Evolutionary conservation across 495 filamentous ascomycete genomes (phyloP).

Genomic region (Hypoxylon rickii): DNA sequence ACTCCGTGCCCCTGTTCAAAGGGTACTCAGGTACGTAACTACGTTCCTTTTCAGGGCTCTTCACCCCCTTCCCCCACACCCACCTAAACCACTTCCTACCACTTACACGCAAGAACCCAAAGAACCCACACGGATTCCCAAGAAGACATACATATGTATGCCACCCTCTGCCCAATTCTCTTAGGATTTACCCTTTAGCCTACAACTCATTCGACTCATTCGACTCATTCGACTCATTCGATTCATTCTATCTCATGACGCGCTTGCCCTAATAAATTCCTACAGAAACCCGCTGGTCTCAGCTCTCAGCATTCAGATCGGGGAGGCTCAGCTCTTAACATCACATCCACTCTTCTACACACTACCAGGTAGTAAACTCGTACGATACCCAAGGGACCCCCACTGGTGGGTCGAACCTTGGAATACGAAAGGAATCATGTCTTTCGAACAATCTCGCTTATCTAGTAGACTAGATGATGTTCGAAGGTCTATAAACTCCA

Average conservation of each 20-base stretch:
- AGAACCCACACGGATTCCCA: slow-evolving; percentile 1
- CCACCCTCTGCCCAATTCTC: slow-evolving; percentile 34
- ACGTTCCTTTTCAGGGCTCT: slow-evolving; percentile 17
- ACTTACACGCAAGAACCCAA: no score
- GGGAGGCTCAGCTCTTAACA: slow-evolving; percentile 25
- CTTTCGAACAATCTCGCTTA: slow-evolving; percentile 25
- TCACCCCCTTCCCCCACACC: slow-evolving; percentile 5
- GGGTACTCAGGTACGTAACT: slow-evolving; percentile 23
- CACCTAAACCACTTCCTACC: neutral
- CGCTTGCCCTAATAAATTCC: slow-evolving; percentile 22
- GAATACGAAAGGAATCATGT: slow-evolving; percentile 32
- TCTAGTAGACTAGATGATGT: slow-evolving; percentile 9
- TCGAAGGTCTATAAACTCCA: slow-evolving; percentile 11
- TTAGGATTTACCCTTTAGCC: slow-evolving; percentile 14
- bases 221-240: no score
- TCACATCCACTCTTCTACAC: slow-evolving; percentile 7
- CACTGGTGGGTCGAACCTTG: slow-evolving; percentile 16
- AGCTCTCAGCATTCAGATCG: slow-evolving; percentile 34
- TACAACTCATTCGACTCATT: slow-evolving; percentile 6
- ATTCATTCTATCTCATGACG: slow-evolving; percentile 8
- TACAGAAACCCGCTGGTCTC: slow-evolving; percentile 39
- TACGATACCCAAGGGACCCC: slow-evolving; percentile 8
- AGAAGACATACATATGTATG: slow-evolving; percentile 27
- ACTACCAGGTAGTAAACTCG: neutral
- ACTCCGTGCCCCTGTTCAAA: slow-evolving; percentile 15